Percentiles rank a stretch among this genome's conserved stretches.
Evolutionary conservation across 257 asterid species (phyloP).

Genomic region (Lycium barbarum): DNA sequence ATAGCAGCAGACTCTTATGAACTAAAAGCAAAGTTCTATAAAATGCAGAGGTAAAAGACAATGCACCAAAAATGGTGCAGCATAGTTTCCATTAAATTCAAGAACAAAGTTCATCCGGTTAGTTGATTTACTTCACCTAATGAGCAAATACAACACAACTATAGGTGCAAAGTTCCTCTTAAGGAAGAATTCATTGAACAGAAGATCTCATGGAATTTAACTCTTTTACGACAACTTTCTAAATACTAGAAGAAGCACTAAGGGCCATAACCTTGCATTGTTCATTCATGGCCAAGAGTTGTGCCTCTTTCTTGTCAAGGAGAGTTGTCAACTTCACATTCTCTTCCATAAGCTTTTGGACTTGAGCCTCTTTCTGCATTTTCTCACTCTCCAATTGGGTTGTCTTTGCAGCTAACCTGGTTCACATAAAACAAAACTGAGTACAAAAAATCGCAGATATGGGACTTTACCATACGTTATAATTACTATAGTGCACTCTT

Average conservation of each 20-base stretch:
- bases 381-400: constrained; percentile 89
- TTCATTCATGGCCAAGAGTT: constrained; percentile 95
- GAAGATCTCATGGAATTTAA: constrained; percentile 30
- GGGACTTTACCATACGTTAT: not conserved
- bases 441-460: not conserved
- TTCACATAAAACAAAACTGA: constrained; percentile 36
- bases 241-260: constrained; percentile 62
- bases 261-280: constrained; percentile 98
- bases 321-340: constrained; percentile 73
- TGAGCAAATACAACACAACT: constrained; percentile 34
- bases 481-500: not conserved
- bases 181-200: constrained; percentile 26
- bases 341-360: constrained; percentile 94
- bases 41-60: not conserved
- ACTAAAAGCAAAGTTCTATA: not conserved
- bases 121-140: constrained; percentile 19
- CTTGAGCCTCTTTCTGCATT: constrained; percentile 90
- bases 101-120: constrained; percentile 11
- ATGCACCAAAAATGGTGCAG: not conserved
- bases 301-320: constrained; percentile 98
- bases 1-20: not conserved
- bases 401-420: constrained; percentile 83
- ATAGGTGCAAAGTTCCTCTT: constrained; percentile 24
- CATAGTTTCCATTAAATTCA: constrained; percentile 18
- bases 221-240: not conserved